A percentile compares a stretch with the other conserved stretches of the same genome.
Conservation (phyloP, 805 yeast species). For the Kodamaea restingae region DNA sequence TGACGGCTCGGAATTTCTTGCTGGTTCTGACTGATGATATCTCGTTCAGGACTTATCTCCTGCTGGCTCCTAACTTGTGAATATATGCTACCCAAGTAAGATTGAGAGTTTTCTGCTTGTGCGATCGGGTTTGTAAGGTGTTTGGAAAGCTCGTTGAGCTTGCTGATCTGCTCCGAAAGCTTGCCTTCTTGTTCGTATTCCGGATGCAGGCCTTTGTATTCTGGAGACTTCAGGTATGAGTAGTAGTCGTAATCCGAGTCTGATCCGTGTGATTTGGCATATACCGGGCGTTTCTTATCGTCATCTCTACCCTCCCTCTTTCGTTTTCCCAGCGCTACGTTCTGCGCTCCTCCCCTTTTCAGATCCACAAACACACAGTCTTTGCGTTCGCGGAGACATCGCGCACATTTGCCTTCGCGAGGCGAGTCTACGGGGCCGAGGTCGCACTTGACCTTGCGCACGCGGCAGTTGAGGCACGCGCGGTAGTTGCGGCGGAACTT, state of each 20-base stretch:
- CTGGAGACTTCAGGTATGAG: too few relatives aligned
- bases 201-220: too few relatives aligned
- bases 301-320: constrained; percentile 7
- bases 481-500: constrained; percentile 63
- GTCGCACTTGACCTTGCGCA: constrained; percentile 82
- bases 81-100: too few relatives aligned
- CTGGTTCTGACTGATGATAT: too few relatives aligned
- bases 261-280: background rate
- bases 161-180: background rate
- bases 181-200: background rate
- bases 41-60: too few relatives aligned
- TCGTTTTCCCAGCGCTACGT: constrained; percentile 12
- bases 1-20: too few relatives aligned
- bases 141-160: background rate
- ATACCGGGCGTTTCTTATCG: background rate
- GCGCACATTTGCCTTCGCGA: constrained; percentile 73
- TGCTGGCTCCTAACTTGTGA: too few relatives aligned
- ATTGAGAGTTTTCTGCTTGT: too few relatives aligned
- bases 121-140: background rate
- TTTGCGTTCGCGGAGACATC: constrained; percentile 78
- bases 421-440: constrained; percentile 74
- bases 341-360: constrained; percentile 24
- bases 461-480: constrained; percentile 84
- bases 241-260: background rate
- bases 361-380: constrained; percentile 65